phyloP scores from a whole-genome alignment of 805 yeast species.

The Wickerhamiella vanderwaltii region DNA sequence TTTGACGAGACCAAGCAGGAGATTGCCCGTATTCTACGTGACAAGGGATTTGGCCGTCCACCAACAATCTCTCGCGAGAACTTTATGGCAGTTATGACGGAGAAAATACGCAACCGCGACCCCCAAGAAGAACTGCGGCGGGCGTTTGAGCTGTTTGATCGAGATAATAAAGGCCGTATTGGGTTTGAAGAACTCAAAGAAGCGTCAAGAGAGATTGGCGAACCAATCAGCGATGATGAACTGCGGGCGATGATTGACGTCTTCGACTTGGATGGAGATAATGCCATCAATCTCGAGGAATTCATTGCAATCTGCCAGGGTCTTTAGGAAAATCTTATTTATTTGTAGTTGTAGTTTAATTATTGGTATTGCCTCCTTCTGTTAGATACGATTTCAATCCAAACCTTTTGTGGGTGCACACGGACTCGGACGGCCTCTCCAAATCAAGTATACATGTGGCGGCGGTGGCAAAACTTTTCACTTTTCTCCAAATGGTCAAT shows the following conservation, averaged over 20 bases:
- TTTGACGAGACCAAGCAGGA: constrained; percentile 74
- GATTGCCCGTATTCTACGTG: constrained; percentile 66
- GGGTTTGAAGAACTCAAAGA: constrained; percentile 66
- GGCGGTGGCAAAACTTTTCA: too few species aligned
- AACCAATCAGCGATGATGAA: constrained; percentile 83
- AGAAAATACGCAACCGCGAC: constrained; percentile 72
- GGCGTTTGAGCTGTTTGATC: constrained; percentile 90
- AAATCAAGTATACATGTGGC: too few species aligned
- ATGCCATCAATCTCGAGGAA: constrained; percentile 46
- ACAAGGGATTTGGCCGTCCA: constrained; percentile 45
- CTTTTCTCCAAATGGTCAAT: background rate
- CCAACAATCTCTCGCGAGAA: constrained; percentile 57
- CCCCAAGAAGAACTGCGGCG: constrained; percentile 85
- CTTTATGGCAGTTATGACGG: constrained; percentile 67
- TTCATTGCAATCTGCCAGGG: constrained; percentile 20
- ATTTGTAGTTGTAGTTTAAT: too few species aligned
- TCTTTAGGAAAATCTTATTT: background rate
- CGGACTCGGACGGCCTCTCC: too few species aligned
- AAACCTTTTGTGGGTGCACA: too few species aligned
- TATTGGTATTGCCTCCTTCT: too few species aligned
- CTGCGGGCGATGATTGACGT: constrained; percentile 94
- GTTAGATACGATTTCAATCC: too few species aligned
- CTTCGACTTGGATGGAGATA: constrained; percentile 92
- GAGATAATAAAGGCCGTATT: constrained; percentile 79
- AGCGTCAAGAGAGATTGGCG: constrained; percentile 88